Evolutionary conservation across 1,284 basidiomycete species (phyloP).

Genomic region (Trichosporon sp.): DNA sequence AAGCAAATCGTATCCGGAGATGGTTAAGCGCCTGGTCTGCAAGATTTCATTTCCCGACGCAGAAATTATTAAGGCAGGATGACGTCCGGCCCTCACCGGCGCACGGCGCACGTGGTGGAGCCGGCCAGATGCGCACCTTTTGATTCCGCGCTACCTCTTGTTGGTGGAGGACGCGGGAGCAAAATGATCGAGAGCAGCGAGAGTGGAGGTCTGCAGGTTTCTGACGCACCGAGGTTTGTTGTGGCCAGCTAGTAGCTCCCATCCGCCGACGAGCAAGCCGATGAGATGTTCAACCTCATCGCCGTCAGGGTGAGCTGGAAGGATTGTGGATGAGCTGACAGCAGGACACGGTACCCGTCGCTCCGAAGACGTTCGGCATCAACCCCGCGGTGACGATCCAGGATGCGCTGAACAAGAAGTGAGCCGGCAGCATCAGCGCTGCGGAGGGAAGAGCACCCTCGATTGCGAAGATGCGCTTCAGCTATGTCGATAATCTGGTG

Average conservation of each 20-base stretch:
- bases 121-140: neutral
- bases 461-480: no score
- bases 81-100: neutral
- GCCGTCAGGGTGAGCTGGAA: constrained; percentile 33
- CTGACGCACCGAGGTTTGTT: neutral
- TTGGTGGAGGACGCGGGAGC: neutral
- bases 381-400: constrained; percentile 41
- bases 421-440: neutral
- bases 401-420: constrained; percentile 50
- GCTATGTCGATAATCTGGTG: neutral
- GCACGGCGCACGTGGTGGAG: neutral
- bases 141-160: neutral
- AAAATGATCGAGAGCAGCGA: neutral
- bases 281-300: constrained; percentile 45
- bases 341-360: constrained; percentile 50
- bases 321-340: neutral
- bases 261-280: constrained; percentile 16
- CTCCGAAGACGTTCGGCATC: constrained; percentile 45
- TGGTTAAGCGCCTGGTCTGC: neutral
- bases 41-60: constrained; percentile 5
- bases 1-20: neutral
- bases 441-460: no score
- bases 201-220: constrained; percentile 10
- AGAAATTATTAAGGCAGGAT: neutral
- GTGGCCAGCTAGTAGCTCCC: neutral